Evolutionary conservation across 768 basidiomycete species (phyloP).

Genomic region (Trametes cinnabarina): DNA sequence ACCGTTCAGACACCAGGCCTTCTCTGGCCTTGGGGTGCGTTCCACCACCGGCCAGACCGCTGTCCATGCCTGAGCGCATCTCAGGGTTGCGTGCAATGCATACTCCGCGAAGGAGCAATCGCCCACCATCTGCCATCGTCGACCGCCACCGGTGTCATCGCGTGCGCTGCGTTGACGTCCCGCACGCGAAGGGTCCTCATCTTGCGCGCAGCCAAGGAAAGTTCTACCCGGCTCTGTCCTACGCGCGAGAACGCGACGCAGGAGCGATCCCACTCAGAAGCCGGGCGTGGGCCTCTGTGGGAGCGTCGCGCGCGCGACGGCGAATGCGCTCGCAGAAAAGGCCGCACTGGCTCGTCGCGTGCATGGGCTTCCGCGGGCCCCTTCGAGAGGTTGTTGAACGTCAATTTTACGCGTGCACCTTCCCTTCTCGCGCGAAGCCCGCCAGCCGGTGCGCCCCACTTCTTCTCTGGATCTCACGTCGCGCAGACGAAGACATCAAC

Average conservation of each 20-base stretch:
- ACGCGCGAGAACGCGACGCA: not conserved
- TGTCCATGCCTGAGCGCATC: not conserved
- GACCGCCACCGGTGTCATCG: conserved; percentile 1
- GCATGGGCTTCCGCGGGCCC: not conserved
- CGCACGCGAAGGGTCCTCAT: no score
- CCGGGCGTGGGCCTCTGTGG: not conserved
- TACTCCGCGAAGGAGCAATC: conserved; percentile 5
- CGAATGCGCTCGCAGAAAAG: no score
- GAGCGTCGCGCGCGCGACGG: not conserved
- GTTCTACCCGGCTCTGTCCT: not conserved
- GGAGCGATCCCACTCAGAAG: conserved; percentile 6
- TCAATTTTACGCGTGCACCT: conserved; percentile 8
- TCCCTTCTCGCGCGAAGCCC: conserved; percentile 13
- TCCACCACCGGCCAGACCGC: conserved; percentile 7
- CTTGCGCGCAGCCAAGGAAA: not conserved
- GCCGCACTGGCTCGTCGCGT: no score
- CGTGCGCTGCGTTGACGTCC: not conserved
- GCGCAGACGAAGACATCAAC: not conserved
- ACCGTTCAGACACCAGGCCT: conserved; percentile 16
- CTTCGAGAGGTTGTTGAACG: conserved; percentile 8
- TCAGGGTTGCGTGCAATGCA: not conserved
- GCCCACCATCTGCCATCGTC: not conserved
- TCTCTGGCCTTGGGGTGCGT: conserved; percentile 15
- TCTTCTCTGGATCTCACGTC: not conserved
- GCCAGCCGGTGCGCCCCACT: not conserved